A percentile compares a stretch with the other conserved stretches of the same genome.
Evolutionary conservation across 164 flowering plant genomes (phyloP).

Genomic region (Magnolia changhungtana): DNA sequence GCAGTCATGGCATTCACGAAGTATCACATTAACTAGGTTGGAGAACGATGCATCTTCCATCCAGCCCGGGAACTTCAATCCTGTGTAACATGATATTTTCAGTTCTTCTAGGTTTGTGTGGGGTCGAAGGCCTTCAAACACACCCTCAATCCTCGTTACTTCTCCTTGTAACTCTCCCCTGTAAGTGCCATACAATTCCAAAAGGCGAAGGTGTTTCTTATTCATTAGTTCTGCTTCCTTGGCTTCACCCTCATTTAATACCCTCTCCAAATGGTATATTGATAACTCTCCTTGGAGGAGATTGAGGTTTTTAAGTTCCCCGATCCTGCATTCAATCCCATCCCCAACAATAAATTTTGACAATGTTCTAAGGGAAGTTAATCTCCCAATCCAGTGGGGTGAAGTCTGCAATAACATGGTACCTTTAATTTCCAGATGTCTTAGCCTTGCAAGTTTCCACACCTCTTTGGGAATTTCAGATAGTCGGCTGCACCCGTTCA

Average conservation of each 20-base stretch:
- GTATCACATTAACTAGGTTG: not conserved
- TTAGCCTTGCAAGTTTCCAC: not conserved
- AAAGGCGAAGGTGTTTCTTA: not conserved
- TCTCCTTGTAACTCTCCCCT: not conserved
- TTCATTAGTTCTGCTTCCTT: not conserved
- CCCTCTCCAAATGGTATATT: not conserved
- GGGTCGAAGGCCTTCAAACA: slow-evolving; percentile 3
- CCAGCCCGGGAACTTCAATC: slow-evolving; percentile 2
- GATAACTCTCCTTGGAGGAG: not conserved
- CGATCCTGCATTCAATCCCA: not conserved
- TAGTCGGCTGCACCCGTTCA: not conserved
- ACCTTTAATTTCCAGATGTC: not conserved
- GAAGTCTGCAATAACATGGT: not conserved
- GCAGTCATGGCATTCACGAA: not conserved
- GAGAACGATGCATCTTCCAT: not conserved
- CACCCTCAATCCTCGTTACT: not conserved
- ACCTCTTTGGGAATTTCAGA: not conserved
- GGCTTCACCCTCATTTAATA: not conserved
- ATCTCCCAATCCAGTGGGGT: not conserved
- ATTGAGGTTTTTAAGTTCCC: not conserved
- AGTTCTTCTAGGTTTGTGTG: not conserved
- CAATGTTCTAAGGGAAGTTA: not conserved
- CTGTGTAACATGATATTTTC: not conserved
- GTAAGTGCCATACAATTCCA: not conserved
- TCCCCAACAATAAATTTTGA: not conserved